phyloP scores from a whole-genome alignment of 202 grass and related monocot species.

The Elaeis oleifera region DNA sequence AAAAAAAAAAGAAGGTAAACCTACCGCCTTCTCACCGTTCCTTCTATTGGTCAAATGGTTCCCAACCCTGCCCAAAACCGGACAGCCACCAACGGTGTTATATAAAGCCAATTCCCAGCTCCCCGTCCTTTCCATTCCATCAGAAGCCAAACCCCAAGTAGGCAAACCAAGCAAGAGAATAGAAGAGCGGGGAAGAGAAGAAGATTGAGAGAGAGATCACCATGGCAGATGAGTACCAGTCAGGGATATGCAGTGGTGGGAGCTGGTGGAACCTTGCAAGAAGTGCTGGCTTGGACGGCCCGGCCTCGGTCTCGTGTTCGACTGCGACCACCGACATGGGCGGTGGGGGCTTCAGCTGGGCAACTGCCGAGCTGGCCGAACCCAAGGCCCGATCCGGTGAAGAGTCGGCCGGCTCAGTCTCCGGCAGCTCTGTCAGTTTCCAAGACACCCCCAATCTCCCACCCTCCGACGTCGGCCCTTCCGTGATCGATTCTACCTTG shows the following conservation, averaged over 20 bases:
- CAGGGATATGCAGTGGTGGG: conserved; percentile 7
- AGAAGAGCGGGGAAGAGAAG: too few species aligned
- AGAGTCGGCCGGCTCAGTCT: conserved; percentile 22
- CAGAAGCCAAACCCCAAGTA: too few species aligned
- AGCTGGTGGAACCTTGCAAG: conserved; percentile 11
- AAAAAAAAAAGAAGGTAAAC: too few species aligned
- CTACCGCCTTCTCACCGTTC: too few species aligned
- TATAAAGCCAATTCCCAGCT: too few species aligned
- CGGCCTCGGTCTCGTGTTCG: background rate
- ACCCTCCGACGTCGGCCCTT: background rate
- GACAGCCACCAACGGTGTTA: too few species aligned
- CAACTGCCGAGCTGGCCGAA: background rate
- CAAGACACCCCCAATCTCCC: conserved; percentile 1
- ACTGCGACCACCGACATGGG: background rate
- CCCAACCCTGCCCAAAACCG: too few species aligned
- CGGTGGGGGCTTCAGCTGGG: conserved; percentile 4
- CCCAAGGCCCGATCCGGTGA: conserved; percentile 9
- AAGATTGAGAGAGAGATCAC: background rate
- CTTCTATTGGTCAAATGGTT: too few species aligned
- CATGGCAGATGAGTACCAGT: conserved; percentile 13
- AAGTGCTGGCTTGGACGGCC: background rate
- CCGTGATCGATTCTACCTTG: background rate
- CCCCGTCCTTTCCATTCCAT: too few species aligned
- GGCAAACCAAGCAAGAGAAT: too few species aligned
- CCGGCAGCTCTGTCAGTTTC: conserved; percentile 23